Percentiles rank a stretch among this genome's conserved stretches.
Evolutionary conservation across 2,329 filamentous ascomycete species (phyloP).

Genomic region (Trichoderma simmonsii): DNA sequence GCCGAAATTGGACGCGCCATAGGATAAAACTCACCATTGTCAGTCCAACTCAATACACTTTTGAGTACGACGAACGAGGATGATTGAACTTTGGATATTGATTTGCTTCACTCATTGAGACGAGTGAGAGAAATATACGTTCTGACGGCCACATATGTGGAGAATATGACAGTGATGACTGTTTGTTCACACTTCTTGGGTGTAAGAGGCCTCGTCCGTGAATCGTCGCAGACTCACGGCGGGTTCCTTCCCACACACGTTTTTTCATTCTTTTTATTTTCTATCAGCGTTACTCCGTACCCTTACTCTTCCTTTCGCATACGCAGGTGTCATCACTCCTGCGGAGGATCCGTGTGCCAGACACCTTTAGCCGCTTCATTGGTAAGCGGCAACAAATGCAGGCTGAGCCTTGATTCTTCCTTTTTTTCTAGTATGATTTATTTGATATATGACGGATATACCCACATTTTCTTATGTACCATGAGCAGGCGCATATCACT

Average conservation of each 20-base stretch:
- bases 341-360: constrained; percentile 20
- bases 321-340: constrained; percentile 18
- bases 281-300: background rate
- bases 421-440: constrained; percentile 12
- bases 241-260: background rate
- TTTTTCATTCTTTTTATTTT: background rate
- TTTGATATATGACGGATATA: constrained; percentile 33
- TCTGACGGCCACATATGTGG: background rate
- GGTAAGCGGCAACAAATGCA: background rate
- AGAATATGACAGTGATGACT: background rate
- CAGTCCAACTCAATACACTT: background rate
- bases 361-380: constrained; percentile 6
- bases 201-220: background rate
- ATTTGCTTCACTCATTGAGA: background rate
- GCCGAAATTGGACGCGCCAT: constrained; percentile 54
- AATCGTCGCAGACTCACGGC: background rate
- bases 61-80: background rate
- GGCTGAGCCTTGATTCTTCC: constrained; percentile 14
- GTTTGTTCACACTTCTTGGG: background rate
- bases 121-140: constrained; percentile 9
- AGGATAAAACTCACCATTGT: constrained; percentile 39
- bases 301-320: constrained; percentile 12
- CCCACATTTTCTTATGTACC: constrained; percentile 25
- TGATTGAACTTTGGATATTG: background rate
- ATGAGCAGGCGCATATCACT: constrained; percentile 7